Conservation (phyloP, 495 filamentous ascomycete species). For the Lasiosphaeria miniovina region DNA sequence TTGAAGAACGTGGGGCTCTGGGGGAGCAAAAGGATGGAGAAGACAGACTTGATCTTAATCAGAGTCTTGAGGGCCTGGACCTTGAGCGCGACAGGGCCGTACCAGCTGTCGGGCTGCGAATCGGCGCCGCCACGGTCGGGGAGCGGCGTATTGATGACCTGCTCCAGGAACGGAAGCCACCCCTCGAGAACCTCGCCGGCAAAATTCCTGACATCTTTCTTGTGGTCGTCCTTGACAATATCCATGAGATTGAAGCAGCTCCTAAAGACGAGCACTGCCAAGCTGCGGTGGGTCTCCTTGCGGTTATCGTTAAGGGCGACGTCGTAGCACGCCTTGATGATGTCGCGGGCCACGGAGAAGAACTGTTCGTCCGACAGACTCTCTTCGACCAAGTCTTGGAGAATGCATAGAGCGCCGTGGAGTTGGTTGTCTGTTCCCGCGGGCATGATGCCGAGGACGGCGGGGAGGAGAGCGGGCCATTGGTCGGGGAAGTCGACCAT, state of each 20-base stretch:
- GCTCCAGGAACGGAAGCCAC: slow-evolving; percentile 85
- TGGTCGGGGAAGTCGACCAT: slow-evolving; percentile 88
- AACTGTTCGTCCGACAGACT: slow-evolving; percentile 92
- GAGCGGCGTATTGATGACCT: slow-evolving; percentile 66
- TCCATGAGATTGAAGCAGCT: slow-evolving; percentile 92
- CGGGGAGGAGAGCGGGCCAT: slow-evolving; percentile 83
- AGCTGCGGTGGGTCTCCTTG: slow-evolving; percentile 69
- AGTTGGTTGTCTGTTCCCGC: slow-evolving; percentile 70
- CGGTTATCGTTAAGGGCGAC: slow-evolving; percentile 72
- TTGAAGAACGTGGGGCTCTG: slow-evolving; percentile 78
- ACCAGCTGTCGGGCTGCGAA: slow-evolving; percentile 55
- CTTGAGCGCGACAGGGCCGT: slow-evolving; percentile 81
- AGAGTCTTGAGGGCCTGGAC: slow-evolving; percentile 88
- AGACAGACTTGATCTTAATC: slow-evolving; percentile 82
- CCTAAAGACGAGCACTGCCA: slow-evolving; percentile 85
- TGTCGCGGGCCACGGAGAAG: slow-evolving; percentile 77
- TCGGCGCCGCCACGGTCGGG: slow-evolving; percentile 48
- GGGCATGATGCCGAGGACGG: slow-evolving; percentile 72
- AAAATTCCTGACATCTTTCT: slow-evolving; percentile 77
- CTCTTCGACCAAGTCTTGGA: slow-evolving; percentile 89
- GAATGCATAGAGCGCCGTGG: slow-evolving; percentile 82
- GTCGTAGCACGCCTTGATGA: slow-evolving; percentile 77
- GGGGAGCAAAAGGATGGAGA: slow-evolving; percentile 73
- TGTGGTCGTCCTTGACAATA: slow-evolving; percentile 90
- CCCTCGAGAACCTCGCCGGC: slow-evolving; percentile 75